Evolutionary conservation across 768 basidiomycete genomes (phyloP).

Genomic region (Suillus spraguei): DNA sequence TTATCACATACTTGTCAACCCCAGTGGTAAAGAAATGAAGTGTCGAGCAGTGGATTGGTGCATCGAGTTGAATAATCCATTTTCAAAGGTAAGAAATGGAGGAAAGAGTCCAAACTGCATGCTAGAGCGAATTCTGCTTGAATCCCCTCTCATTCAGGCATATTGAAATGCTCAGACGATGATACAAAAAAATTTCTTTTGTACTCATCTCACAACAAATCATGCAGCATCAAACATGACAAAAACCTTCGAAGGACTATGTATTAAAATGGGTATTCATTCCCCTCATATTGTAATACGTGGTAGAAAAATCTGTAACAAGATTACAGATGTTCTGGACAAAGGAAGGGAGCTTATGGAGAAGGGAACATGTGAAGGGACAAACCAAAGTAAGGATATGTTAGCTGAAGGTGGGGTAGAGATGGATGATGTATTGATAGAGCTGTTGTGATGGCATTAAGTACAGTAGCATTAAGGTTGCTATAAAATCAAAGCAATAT

Average conservation of each 20-base stretch:
- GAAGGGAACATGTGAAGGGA: background rate
- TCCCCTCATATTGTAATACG: background rate
- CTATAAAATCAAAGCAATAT: no score
- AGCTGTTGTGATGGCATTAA: no score
- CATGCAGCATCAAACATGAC: constrained; percentile 34
- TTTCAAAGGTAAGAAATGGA: constrained; percentile 41
- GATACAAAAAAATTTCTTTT: constrained; percentile 20
- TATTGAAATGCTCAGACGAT: constrained; percentile 25
- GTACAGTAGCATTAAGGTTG: no score
- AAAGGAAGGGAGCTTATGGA: constrained; percentile 11
- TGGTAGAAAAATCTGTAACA: background rate
- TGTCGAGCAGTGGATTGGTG: constrained; percentile 42
- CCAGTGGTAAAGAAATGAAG: constrained; percentile 30
- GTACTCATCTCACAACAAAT: constrained; percentile 23
- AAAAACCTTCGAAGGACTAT: constrained; percentile 24
- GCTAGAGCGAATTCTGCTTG: constrained; percentile 33
- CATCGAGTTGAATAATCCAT: constrained; percentile 44
- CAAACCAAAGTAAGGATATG: no score
- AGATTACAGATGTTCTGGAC: background rate
- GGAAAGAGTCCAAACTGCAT: constrained; percentile 38
- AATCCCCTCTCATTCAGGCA: constrained; percentile 38
- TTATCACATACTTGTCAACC: constrained; percentile 36
- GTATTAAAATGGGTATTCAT: background rate
- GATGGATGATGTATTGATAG: no score
- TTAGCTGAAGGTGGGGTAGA: no score